Evolutionary conservation across 805 yeast species (phyloP), one percentile per base, ranked within the genome.

Genomic region (Scheffersomyces stipitis): DNA sequence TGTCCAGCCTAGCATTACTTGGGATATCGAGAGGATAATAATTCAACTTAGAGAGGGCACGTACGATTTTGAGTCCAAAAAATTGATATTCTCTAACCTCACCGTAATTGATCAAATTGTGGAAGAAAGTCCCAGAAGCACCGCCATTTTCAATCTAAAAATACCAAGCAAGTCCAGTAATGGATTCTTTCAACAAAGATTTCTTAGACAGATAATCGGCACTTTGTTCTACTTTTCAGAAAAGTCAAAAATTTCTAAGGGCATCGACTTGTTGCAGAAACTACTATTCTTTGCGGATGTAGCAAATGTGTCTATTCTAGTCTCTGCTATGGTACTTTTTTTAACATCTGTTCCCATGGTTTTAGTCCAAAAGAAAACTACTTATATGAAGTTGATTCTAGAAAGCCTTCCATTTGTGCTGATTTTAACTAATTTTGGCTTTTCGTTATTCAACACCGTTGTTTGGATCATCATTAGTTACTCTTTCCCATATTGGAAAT

Each of bases 191-290:
- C 24, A 18, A 12, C 41, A 34, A 20, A 20, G 26, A 5, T 43
- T 41, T 30, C 29, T 41, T 27, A 23, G 37, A n/a, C 42, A 35
- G 15, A 36, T 26, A 14, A 17, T 43, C 3, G 33, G 31, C 16
- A 40, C 55, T 2, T 31, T 49, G 9, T 51, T 52, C 32, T 44
- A 46, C 34, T 30, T 41, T 28, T 43, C 58, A 3, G 44, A 41
- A 8, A 38, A 48, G 5, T 7, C 24, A 20, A 20, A 10, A 7
- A 20, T 10, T 10, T 20, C 24, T 7, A 10, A 20, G 7, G 24
- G 10, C 10, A 10, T 20, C 24, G 24, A 20, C 10, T 20, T 20
- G 7, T 10, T 20, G 10, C 24, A 20, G 24, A 20, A 20, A 10
- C 10, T 20, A 10, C 7, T 20, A 20, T 20, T 20, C 24, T 10